phyloP scores from a whole-genome alignment of 2,329 filamentous ascomycete genomes.

The Fusarium illudens region DNA sequence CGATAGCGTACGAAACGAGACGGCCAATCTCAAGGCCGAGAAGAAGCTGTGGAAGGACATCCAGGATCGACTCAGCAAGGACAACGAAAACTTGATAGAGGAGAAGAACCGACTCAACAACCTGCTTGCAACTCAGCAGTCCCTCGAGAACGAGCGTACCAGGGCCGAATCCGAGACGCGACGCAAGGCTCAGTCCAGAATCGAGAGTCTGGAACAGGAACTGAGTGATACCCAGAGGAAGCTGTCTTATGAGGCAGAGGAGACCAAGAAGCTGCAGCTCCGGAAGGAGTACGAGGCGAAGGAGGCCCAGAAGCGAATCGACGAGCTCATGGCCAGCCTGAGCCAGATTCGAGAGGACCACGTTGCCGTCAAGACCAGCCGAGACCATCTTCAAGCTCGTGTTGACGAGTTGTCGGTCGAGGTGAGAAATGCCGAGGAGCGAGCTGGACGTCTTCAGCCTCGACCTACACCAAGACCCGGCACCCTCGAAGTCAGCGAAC shows the following conservation, averaged over 20 bases:
- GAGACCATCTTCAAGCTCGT: constrained; percentile 87
- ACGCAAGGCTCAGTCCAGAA: constrained; percentile 78
- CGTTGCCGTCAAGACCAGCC: constrained; percentile 83
- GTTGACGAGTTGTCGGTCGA: constrained; percentile 91
- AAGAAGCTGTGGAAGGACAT: constrained; percentile 96
- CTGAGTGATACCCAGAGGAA: constrained; percentile 82
- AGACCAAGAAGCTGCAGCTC: constrained; percentile 81
- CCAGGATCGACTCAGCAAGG: constrained; percentile 85
- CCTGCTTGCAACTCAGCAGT: constrained; percentile 84
- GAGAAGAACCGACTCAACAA: constrained; percentile 87
- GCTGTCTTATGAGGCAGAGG: constrained; percentile 82
- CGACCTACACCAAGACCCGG: constrained; percentile 72
- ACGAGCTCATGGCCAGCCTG: constrained; percentile 85
- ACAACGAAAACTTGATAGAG: constrained; percentile 84
- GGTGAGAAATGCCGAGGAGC: constrained; percentile 87
- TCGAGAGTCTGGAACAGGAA: constrained; percentile 83
- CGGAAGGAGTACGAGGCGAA: constrained; percentile 91
- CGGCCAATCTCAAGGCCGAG: constrained; percentile 91
- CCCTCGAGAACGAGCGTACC: constrained; percentile 90
- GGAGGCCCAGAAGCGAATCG: constrained; percentile 89
- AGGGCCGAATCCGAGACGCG: constrained; percentile 82
- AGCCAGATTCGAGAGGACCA: constrained; percentile 86
- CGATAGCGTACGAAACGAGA: constrained; percentile 90
- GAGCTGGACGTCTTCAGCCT: constrained; percentile 82
- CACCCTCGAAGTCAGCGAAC: constrained; percentile 51